Percentiles rank a stretch among this genome's conserved stretches.
Conservation (phyloP, 2,329 filamentous ascomycete species). For the Sarocladiaceae sp. region DNA sequence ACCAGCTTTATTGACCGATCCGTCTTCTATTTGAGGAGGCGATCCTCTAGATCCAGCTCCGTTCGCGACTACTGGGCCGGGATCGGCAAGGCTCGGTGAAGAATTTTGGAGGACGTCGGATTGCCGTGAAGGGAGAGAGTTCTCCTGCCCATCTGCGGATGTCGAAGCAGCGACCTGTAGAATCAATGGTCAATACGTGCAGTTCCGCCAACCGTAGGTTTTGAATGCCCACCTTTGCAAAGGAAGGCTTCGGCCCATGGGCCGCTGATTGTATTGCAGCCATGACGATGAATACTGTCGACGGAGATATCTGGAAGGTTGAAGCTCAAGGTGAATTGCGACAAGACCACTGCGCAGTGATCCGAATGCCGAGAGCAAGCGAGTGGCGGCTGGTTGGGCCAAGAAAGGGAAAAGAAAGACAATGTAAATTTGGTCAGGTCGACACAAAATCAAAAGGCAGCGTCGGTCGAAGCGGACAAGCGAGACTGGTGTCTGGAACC, state of each 20-base stretch:
- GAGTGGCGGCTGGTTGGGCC: background rate
- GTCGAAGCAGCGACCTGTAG: conserved; percentile 11
- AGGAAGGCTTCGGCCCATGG: conserved; percentile 55
- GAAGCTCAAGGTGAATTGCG: background rate
- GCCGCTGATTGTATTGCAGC: conserved; percentile 39
- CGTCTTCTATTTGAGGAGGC: conserved; percentile 4
- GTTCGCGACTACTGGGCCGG: conserved; percentile 19
- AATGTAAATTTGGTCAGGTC: too few relatives aligned
- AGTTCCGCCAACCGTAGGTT: background rate
- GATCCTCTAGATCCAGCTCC: conserved; percentile 9
- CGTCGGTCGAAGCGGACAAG: conserved; percentile 47
- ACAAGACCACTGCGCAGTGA: background rate
- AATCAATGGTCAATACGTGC: background rate
- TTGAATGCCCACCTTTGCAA: conserved; percentile 49
- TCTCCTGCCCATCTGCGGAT: conserved; percentile 16
- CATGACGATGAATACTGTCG: conserved; percentile 30
- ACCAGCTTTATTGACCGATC: background rate
- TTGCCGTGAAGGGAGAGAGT: conserved; percentile 10
- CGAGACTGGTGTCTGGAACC: conserved; percentile 40
- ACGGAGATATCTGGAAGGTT: too few relatives aligned
- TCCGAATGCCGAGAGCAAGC: conserved; percentile 11
- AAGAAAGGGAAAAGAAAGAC: conserved; percentile 22
- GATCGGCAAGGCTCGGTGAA: conserved; percentile 12
- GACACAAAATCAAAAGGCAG: conserved; percentile 44
- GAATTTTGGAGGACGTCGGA: conserved; percentile 9